Base-by-base conservation (phyloP, 345 rosid species). In the Pseudoturritis turrita region DNA sequence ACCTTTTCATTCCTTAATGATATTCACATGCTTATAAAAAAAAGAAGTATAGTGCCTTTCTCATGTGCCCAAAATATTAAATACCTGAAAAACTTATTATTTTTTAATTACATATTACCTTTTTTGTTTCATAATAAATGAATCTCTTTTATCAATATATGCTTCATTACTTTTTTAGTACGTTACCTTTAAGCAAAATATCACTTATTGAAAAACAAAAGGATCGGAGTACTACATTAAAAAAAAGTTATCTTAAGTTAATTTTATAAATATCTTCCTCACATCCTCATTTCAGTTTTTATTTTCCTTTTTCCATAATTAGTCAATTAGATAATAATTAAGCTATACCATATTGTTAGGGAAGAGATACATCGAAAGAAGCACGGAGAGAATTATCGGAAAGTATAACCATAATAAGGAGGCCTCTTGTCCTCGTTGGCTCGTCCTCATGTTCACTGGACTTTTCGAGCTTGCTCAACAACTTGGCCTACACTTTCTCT, bases 391-490 rank as follows among this genome's bases (percentile, higher is more conserved):
- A 47, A 51, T 82, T 65, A 68, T 82, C 35, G 72, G 41, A 17
- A 78, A 67, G 45, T 57, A 26, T 9, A 65, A 61, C 8, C 9
- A n/a, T 1, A 26, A 14, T 2, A 57, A 35, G 54, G 40, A 46
- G 57, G 37, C 68, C 1, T 39, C 13, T 0, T 72, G 64, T 62
- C 91, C 95, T 40, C 86, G 87, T 46, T 78, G 91, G 95, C 68
- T 89, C 23, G 64, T 78, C 23, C 79, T 86, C 14, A 62, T 68
- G 28, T 82, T 86, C 70, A 84, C 84, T 8, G 84, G 73, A 55
- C 79, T 85, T 70, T 40, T 86, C 19, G 88, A 83, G 65, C 71
- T 79, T 68, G 83, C 87, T 6, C 67, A 13, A 25, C n/a, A 26
- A 49, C 55, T 33, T 44, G 87, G 83, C 37, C 53, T 85, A 17